Percentiles rank a stretch among this genome's conserved stretches.
These are phyloP conservation scores for Auriscalpium orientale DNA, from an alignment of 768 basidiomycete species.

Conservation along the genomic window DNA sequence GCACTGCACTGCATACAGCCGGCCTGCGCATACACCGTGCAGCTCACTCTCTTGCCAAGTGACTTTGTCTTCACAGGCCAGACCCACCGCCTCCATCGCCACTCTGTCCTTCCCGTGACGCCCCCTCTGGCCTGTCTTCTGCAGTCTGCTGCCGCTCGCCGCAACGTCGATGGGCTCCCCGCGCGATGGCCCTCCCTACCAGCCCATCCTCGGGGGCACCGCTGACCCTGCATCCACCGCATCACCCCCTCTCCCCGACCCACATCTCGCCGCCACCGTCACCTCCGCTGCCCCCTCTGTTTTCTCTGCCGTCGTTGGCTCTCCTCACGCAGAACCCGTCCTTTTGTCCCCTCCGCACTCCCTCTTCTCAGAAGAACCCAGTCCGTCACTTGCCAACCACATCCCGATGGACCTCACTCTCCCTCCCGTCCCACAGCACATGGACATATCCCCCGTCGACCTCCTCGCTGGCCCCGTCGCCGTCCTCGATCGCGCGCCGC, in stretches of 20 bases:
- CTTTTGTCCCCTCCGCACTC: constrained; percentile 14
- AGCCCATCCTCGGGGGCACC: neutral
- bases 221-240: neutral
- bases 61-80: neutral
- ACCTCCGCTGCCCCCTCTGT: constrained; percentile 5
- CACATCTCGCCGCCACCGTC: constrained; percentile 1
- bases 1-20: neutral
- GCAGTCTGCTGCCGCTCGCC: neutral
- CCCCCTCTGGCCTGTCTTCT: no score
- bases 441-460: constrained; percentile 14
- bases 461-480: constrained; percentile 1
- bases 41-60: neutral
- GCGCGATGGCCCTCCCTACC: constrained; percentile 8
- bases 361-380: constrained; percentile 19
- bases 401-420: constrained; percentile 15
- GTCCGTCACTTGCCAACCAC: constrained; percentile 12
- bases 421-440: constrained; percentile 20
- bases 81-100: neutral
- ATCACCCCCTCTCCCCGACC: neutral
- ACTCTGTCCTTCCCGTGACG: no score
- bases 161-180: constrained; percentile 7
- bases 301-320: constrained; percentile 10
- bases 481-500: constrained; percentile 4
- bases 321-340: constrained; percentile 17
- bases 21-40: neutral